Percentiles rank a stretch among this genome's conserved stretches.
Evolutionary conservation across 495 filamentous ascomycete genomes (phyloP).

Genomic region (Aspergillus baeticus): DNA sequence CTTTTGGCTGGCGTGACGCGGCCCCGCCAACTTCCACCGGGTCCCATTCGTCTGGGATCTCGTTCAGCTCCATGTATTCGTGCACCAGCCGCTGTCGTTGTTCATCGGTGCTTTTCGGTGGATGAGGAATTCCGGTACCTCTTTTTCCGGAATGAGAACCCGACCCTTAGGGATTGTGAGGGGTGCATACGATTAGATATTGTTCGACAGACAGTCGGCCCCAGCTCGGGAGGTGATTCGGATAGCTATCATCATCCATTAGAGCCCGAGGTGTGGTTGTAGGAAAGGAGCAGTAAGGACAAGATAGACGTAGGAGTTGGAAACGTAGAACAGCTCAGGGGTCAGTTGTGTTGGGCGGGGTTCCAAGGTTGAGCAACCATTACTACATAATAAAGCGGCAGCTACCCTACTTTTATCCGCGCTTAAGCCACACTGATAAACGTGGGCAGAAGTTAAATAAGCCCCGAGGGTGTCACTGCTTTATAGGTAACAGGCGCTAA

Average conservation of each 20-base stretch:
- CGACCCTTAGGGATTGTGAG: neutral
- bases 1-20: neutral
- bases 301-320: too few relatives aligned
- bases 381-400: too few relatives aligned
- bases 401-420: too few relatives aligned
- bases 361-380: too few relatives aligned
- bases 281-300: too few relatives aligned
- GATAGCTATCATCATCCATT: too few relatives aligned
- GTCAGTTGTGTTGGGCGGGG: too few relatives aligned
- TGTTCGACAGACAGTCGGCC: conserved; percentile 1
- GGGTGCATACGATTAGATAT: conserved; percentile 2
- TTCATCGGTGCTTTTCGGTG: neutral
- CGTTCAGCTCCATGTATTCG: neutral
- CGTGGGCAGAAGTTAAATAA: neutral
- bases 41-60: neutral
- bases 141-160: neutral
- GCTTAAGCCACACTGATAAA: neutral
- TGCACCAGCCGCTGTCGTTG: conserved; percentile 2
- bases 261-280: too few relatives aligned
- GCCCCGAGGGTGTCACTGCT: neutral
- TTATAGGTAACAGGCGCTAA: neutral
- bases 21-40: neutral
- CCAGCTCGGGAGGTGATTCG: neutral
- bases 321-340: too few relatives aligned
- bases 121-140: neutral